Percentiles rank a stretch among this genome's conserved stretches.
phyloP scores from a whole-genome alignment of 139 green algal genomes.

The Picochlorum sp. region DNA sequence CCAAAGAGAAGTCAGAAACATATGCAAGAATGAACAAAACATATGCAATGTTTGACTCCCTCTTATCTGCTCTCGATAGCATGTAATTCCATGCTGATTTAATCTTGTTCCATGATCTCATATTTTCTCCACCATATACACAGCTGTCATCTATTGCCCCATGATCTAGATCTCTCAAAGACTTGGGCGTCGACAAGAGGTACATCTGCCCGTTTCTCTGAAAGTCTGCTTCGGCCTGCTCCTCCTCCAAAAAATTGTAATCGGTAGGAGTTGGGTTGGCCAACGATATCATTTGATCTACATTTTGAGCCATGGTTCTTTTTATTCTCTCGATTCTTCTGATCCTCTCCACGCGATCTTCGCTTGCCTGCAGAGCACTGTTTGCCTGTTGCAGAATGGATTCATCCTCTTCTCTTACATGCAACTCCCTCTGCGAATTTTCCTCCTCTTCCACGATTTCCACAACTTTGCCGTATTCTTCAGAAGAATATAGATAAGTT shows the following conservation, averaged over 20 bases:
- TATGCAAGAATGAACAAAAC: constrained; percentile 42
- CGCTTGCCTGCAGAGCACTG: constrained; percentile 30
- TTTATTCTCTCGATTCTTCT: constrained; percentile 49
- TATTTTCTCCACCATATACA: too few relatives aligned
- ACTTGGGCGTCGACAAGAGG: too few relatives aligned
- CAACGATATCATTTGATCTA: neutral
- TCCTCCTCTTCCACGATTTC: constrained; percentile 21
- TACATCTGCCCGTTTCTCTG: too few relatives aligned
- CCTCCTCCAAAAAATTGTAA: neutral
- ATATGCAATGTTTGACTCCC: constrained; percentile 41
- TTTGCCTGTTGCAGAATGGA: constrained; percentile 21
- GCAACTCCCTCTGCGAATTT: constrained; percentile 7
- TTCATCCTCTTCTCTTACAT: neutral
- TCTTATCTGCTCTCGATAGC: constrained; percentile 7
- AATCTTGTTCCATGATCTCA: too few relatives aligned
- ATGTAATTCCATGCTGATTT: neutral
- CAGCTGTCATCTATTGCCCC: too few relatives aligned
- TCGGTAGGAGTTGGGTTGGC: neutral
- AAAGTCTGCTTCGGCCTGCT: too few relatives aligned
- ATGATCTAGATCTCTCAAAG: too few relatives aligned
- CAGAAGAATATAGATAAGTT: constrained; percentile 29
- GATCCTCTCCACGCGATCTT: constrained; percentile 16
- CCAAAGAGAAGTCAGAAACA: constrained; percentile 41
- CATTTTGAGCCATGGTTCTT: constrained; percentile 4
- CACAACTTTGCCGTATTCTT: constrained; percentile 24